phyloP scores from a whole-genome alignment of 495 filamentous ascomycete species.

The Niebla homalea region DNA sequence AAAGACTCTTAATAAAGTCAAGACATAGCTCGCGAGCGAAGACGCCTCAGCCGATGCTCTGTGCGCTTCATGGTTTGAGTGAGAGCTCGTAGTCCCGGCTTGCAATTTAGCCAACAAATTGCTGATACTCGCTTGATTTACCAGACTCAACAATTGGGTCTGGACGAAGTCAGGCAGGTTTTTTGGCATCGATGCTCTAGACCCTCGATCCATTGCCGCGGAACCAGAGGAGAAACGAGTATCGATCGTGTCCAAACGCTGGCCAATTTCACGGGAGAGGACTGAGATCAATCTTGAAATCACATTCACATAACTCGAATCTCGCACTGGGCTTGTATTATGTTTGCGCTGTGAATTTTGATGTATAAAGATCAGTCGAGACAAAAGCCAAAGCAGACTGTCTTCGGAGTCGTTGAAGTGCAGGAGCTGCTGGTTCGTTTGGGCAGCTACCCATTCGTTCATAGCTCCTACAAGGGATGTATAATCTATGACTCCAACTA shows the following conservation, averaged over 20 bases:
- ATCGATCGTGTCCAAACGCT: conserved; percentile 37
- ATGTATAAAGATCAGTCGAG: conserved; percentile 68
- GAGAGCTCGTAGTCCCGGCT: conserved; percentile 17
- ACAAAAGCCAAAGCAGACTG: conserved; percentile 54
- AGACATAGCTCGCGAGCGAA: conserved; percentile 70
- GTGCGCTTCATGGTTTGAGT: neutral
- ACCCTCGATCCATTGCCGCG: conserved; percentile 16
- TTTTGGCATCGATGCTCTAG: conserved; percentile 6
- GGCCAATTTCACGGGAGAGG: conserved; percentile 45
- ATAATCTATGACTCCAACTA: conserved; percentile 40
- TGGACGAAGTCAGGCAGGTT: conserved; percentile 44
- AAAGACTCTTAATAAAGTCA: conserved; percentile 78
- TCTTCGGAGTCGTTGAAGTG: conserved; percentile 9
- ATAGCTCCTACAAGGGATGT: conserved; percentile 39
- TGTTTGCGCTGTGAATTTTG: conserved; percentile 28
- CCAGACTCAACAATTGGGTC: conserved; percentile 45
- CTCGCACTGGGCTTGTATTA: conserved; percentile 25
- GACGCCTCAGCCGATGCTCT: conserved; percentile 45
- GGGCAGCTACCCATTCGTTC: conserved; percentile 19
- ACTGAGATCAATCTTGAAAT: conserved; percentile 50
- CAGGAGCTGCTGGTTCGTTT: conserved; percentile 17
- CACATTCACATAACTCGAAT: conserved; percentile 49
- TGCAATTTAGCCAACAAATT: conserved; percentile 38
- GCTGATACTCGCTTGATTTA: conserved; percentile 52
- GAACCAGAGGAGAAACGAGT: conserved; percentile 23